Evolutionary conservation across 345 rosid genomes (phyloP).

Genomic region (Eucalyptus tenuipes): DNA sequence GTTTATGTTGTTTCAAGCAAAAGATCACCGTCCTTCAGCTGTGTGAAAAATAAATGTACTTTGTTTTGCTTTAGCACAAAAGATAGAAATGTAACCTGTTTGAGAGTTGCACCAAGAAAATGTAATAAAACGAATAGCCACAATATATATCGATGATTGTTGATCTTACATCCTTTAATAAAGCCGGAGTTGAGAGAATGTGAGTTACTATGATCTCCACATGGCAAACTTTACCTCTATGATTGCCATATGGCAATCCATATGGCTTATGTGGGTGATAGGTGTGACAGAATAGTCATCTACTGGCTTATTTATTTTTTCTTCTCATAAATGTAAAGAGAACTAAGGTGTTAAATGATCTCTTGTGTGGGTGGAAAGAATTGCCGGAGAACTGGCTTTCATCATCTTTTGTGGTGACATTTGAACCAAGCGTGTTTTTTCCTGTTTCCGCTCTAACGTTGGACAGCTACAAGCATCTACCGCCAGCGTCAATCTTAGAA

Average conservation of each 20-base stretch:
- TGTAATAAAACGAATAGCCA: too few relatives aligned
- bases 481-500: constrained; percentile 83
- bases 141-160: neutral
- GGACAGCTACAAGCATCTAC: constrained; percentile 86
- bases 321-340: neutral
- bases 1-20: too few relatives aligned
- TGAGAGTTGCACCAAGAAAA: too few relatives aligned
- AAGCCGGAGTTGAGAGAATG: neutral
- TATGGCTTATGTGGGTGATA: too few relatives aligned
- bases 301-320: neutral
- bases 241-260: too few relatives aligned
- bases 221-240: too few relatives aligned
- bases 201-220: too few relatives aligned
- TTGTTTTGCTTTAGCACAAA: neutral
- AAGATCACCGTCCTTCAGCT: too few relatives aligned
- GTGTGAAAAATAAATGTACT: too few relatives aligned
- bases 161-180: neutral
- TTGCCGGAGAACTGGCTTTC: neutral
- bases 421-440: neutral
- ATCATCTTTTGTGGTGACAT: neutral
- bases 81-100: too few relatives aligned
- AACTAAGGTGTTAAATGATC: neutral
- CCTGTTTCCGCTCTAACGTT: neutral
- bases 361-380: neutral
- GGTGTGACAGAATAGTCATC: neutral